These are phyloP conservation scores for Penicillium steckii DNA, from an alignment of 495 filamentous ascomycete species.

Conservation along the genomic window DNA sequence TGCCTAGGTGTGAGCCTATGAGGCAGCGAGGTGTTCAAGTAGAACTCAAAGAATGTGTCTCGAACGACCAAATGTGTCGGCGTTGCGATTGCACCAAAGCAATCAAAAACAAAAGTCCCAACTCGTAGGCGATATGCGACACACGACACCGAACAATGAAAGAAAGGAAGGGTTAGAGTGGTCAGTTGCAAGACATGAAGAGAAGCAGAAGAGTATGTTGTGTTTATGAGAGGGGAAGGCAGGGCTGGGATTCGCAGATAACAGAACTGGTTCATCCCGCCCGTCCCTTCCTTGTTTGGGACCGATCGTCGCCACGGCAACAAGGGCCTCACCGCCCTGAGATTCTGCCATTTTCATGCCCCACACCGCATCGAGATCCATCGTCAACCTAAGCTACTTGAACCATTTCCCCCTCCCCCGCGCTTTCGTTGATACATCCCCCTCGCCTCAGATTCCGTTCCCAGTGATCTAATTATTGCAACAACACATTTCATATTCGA, in stretches of 20 bases:
- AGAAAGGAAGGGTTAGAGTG: constrained; percentile 20
- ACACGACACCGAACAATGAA: constrained; percentile 19
- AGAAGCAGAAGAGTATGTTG: constrained; percentile 6
- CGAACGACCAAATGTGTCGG: constrained; percentile 15
- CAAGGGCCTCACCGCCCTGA: constrained; percentile 25
- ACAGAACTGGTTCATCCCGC: constrained; percentile 29
- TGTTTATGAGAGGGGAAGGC: constrained; percentile 31
- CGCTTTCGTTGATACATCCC: not conserved
- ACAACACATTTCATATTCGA: not conserved
- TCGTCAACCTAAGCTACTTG: constrained; percentile 2
- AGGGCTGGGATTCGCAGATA: constrained; percentile 23
- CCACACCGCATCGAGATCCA: not conserved
- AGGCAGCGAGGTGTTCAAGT: constrained; percentile 2
- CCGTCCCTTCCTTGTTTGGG: constrained; percentile 23
- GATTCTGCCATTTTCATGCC: constrained; percentile 22
- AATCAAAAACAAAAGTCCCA: constrained; percentile 21
- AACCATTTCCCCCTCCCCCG: not conserved
- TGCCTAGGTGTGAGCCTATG: constrained; percentile 31
- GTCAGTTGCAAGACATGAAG: constrained; percentile 25
- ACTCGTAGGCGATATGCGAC: constrained; percentile 15
- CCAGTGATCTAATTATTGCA: not conserved
- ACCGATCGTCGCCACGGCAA: constrained; percentile 38
- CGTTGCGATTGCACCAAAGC: constrained; percentile 18
- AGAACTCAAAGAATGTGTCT: constrained; percentile 18
- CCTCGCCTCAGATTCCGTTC: not conserved